Percentiles rank a stretch among this genome's conserved stretches.
Conservation (phyloP, 352 stramenopile species). For the Phytophthora fragariae region DNA sequence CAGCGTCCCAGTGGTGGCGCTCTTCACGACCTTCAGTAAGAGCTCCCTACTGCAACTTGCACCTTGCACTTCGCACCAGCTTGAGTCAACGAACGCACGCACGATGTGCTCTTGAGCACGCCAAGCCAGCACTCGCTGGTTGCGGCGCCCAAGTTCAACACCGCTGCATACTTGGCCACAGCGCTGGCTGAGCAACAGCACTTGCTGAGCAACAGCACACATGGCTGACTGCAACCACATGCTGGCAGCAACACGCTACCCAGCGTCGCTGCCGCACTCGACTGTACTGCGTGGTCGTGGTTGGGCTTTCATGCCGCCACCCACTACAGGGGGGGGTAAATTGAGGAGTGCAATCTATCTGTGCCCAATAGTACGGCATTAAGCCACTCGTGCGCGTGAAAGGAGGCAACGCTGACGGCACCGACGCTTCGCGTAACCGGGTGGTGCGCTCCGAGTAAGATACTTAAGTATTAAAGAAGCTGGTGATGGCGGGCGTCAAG, state of each 20-base stretch:
- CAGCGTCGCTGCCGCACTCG: background rate
- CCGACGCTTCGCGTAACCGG: too few species aligned
- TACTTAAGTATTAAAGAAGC: too few species aligned
- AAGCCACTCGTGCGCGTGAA: too few species aligned
- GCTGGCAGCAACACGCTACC: background rate
- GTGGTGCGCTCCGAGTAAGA: too few species aligned
- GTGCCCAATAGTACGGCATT: too few species aligned
- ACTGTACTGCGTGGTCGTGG: conserved; percentile 22
- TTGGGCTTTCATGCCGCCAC: conserved; percentile 13
- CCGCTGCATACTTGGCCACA: background rate
- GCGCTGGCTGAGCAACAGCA: background rate
- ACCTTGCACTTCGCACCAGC: background rate
- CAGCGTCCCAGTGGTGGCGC: conserved; percentile 11
- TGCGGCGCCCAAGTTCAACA: conserved; percentile 7
- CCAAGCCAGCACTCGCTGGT: conserved; percentile 1
- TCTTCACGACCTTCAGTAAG: background rate
- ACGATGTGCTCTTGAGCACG: background rate
- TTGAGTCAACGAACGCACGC: conserved; percentile 5
- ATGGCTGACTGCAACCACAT: conserved; percentile 18
- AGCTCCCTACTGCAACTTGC: conserved; percentile 2
- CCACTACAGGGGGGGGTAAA: conserved; percentile 37
- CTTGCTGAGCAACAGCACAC: background rate
- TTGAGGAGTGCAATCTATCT: too few species aligned
- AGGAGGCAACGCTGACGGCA: too few species aligned
- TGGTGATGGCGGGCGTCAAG: too few species aligned